These are phyloP conservation scores for Cladobotryum protrusum DNA, from an alignment of 2,329 filamentous ascomycete genomes.

Conservation along the genomic window DNA sequence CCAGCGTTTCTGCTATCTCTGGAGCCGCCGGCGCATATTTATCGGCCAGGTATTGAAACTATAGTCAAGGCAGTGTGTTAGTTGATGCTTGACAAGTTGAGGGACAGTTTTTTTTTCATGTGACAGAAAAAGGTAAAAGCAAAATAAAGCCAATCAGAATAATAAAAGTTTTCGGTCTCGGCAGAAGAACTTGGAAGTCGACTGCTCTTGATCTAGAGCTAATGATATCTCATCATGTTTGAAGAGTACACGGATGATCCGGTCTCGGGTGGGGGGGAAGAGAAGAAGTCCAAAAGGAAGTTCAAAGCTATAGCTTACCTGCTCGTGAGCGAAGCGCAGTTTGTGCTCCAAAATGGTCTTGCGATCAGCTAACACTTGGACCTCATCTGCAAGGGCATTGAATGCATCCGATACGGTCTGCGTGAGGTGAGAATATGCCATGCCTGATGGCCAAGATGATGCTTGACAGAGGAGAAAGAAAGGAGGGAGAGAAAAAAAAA, in stretches of 20 bases:
- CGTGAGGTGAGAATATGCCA: constrained; percentile 37
- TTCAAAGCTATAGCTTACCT: constrained; percentile 41
- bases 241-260: constrained; percentile 7
- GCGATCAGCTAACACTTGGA: constrained; percentile 56
- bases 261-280: constrained; percentile 8
- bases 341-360: constrained; percentile 63
- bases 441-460: constrained; percentile 19
- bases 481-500: constrained; percentile 10
- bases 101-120: background rate
- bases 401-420: constrained; percentile 59
- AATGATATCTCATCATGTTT: constrained; percentile 44
- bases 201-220: constrained; percentile 82
- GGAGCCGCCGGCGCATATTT: constrained; percentile 60
- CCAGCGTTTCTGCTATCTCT: constrained; percentile 60
- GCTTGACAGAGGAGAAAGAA: constrained; percentile 4
- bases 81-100: background rate
- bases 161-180: constrained; percentile 53
- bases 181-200: constrained; percentile 32
- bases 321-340: constrained; percentile 59
- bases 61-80: constrained; percentile 9
- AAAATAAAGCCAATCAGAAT: constrained; percentile 8
- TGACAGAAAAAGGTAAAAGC: constrained; percentile 21
- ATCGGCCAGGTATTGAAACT: constrained; percentile 61
- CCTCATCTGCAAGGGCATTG: constrained; percentile 57
- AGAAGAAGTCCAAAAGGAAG: constrained; percentile 2